Evolutionary conservation across 345 rosid species (phyloP).

Genomic region (Leavenworthia alabamica): DNA sequence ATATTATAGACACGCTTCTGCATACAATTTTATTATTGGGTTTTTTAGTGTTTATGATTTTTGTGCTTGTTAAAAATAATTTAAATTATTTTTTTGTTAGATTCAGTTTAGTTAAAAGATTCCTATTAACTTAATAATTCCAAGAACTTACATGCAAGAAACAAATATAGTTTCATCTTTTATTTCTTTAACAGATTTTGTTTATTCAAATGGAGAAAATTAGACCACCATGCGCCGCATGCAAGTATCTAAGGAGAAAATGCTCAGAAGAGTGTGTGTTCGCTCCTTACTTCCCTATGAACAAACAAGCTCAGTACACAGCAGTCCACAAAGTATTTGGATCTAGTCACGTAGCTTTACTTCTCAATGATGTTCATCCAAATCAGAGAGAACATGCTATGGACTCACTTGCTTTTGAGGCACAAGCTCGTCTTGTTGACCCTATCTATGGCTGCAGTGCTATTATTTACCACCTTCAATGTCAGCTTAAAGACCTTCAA

Average conservation of each 20-base stretch:
- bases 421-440: conserved; percentile 53
- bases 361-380: conserved; percentile 38
- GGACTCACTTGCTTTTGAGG: conserved; percentile 45
- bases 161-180: background rate
- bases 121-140: background rate
- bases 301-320: conserved; percentile 38
- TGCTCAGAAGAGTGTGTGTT: conserved; percentile 49
- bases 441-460: conserved; percentile 61
- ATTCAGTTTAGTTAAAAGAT: background rate
- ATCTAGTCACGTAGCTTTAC: conserved; percentile 46
- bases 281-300: conserved; percentile 55
- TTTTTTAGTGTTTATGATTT: background rate
- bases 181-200: background rate
- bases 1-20: too few species aligned
- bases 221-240: conserved; percentile 55
- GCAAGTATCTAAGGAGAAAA: conserved; percentile 47
- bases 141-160: background rate
- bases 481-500: conserved; percentile 38
- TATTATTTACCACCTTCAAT: conserved; percentile 47
- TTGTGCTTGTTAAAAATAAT: background rate
- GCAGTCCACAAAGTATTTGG: conserved; percentile 48
- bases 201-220: conserved; percentile 2
- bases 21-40: background rate
- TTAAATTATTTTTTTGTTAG: background rate
- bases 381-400: conserved; percentile 48